Percentiles rank a stretch among this genome's conserved stretches.
These are phyloP conservation scores for Starmera stellimalicola DNA, from an alignment of 1,139 yeast species.

Conservation along the genomic window DNA sequence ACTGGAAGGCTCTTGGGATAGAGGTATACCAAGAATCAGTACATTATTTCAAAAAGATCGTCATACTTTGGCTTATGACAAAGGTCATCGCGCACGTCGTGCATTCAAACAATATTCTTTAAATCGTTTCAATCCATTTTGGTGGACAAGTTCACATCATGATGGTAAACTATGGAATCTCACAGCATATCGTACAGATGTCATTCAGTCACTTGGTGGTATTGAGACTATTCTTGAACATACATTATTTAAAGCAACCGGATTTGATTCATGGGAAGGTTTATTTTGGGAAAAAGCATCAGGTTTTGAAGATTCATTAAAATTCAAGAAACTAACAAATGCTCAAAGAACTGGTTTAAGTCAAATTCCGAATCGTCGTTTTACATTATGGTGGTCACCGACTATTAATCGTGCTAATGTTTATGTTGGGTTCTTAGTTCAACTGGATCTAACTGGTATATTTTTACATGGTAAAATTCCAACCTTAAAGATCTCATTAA, in stretches of 20 bases:
- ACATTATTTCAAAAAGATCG: conserved; percentile 93
- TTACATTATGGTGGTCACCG: conserved; percentile 99
- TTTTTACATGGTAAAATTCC: conserved; percentile 97
- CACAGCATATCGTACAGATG: conserved; percentile 89
- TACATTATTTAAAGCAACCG: conserved; percentile 91
- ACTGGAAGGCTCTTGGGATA: conserved; percentile 88
- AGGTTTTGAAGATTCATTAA: conserved; percentile 94
- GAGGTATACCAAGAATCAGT: conserved; percentile 94
- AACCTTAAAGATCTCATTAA: conserved; percentile 85
- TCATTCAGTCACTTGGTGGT: conserved; percentile 95
- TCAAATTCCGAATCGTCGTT: conserved; percentile 95
- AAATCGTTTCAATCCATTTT: conserved; percentile 74
- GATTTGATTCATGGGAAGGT: conserved; percentile 98
- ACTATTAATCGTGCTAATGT: conserved; percentile 97
- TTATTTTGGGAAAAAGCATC: conserved; percentile 96
- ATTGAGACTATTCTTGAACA: conserved; percentile 94
- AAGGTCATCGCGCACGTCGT: conserved; percentile 81
- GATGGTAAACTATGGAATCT: conserved; percentile 96
- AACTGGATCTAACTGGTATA: conserved; percentile 91
- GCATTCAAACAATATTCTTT: conserved; percentile 69
- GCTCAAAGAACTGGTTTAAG: conserved; percentile 97
- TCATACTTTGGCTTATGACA: conserved; percentile 89
- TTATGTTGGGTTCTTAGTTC: conserved; percentile 95
- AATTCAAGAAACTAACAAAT: conserved; percentile 87
- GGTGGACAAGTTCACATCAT: conserved; percentile 94